Percentiles rank a stretch among this genome's conserved stretches.
Conservation (phyloP, 257 asterid species). For the Prunella vulgaris region DNA sequence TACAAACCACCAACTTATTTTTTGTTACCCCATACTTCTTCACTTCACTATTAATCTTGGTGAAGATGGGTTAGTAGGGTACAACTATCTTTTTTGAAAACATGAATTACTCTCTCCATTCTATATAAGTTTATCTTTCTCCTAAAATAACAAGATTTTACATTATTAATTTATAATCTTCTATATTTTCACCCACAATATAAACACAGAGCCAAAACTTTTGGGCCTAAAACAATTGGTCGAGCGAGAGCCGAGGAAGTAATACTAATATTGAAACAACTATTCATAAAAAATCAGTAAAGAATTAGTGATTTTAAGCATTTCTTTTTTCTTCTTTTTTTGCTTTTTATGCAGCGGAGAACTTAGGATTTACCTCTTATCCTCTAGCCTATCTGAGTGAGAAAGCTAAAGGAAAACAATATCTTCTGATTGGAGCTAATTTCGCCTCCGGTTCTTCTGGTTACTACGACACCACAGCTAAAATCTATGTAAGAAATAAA, state of each 20-base stretch:
- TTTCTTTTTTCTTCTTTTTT: too few relatives aligned
- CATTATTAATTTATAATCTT: too few relatives aligned
- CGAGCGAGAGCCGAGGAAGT: too few relatives aligned
- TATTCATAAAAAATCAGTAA: too few relatives aligned
- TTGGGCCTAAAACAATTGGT: too few relatives aligned
- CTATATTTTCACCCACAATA: too few relatives aligned
- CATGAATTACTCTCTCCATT: too few relatives aligned
- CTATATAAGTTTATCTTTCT: too few relatives aligned
- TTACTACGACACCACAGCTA: constrained; percentile 57
- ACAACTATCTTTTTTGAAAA: too few relatives aligned
- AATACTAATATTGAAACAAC: too few relatives aligned
- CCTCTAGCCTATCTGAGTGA: constrained; percentile 70
- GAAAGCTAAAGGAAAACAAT: constrained; percentile 42
- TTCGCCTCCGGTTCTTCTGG: constrained; percentile 90
- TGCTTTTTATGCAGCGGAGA: constrained; percentile 53
- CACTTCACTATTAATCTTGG: neutral
- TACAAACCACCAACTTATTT: neutral
- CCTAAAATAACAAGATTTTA: too few relatives aligned
- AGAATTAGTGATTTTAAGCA: neutral
- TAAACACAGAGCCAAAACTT: too few relatives aligned
- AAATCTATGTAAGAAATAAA: constrained; percentile 43
- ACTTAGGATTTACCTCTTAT: constrained; percentile 68
- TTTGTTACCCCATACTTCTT: constrained; percentile 11
- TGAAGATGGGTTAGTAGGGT: neutral
- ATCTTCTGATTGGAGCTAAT: constrained; percentile 67